phyloP scores from a whole-genome alignment of 257 asterid species.

The Jacaranda copaia region DNA sequence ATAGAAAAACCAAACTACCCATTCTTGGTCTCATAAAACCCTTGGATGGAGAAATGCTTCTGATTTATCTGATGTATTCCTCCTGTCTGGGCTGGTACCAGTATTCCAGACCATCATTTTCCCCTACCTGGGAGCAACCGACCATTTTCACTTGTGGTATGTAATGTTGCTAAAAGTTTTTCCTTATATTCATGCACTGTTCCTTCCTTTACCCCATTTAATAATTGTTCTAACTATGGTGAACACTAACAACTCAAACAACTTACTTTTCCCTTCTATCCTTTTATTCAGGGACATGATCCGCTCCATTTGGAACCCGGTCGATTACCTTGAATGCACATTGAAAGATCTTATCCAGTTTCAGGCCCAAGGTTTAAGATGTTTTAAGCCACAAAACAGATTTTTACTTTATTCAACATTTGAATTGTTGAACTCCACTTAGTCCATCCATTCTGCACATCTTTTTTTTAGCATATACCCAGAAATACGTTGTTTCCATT shows the following conservation, averaged over 20 bases:
- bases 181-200: background rate
- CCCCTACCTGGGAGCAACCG: constrained; percentile 45
- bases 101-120: constrained; percentile 35
- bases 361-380: constrained; percentile 45
- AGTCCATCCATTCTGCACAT: no score
- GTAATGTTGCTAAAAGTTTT: background rate
- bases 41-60: background rate
- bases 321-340: constrained; percentile 39
- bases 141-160: constrained; percentile 50
- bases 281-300: constrained; percentile 45
- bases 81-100: constrained; percentile 38
- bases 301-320: constrained; percentile 43
- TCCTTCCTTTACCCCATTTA: constrained; percentile 17
- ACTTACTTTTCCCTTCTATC: background rate
- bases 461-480: background rate
- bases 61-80: constrained; percentile 13
- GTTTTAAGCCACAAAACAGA: background rate
- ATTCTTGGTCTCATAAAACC: background rate
- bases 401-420: constrained; percentile 2
- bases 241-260: no score
- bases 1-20: background rate
- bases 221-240: background rate
- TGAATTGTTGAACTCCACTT: no score
- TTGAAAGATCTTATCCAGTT: constrained; percentile 39
- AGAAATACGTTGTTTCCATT: background rate